These are phyloP conservation scores for Curvularia eragrostidis DNA, from an alignment of 2,329 filamentous ascomycete genomes.

Conservation along the genomic window DNA sequence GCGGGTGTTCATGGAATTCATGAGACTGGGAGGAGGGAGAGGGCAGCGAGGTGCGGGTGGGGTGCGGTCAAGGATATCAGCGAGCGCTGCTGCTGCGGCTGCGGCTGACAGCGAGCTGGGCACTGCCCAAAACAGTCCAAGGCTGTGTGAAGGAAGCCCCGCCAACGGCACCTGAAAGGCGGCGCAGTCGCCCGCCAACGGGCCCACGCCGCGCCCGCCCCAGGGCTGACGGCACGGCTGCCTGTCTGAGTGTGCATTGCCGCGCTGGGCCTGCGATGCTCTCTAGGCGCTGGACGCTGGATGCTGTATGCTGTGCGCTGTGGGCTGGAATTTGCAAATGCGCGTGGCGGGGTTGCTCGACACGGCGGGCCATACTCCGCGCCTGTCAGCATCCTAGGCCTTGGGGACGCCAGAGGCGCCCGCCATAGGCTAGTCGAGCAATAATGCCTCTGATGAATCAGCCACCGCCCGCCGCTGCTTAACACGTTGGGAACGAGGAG, in stretches of 20 bases:
- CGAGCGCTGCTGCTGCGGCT: conserved; percentile 25
- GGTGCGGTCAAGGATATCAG: conserved; percentile 37
- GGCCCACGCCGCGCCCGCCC: background rate
- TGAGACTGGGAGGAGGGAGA: conserved; percentile 52
- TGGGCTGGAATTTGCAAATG: conserved; percentile 1
- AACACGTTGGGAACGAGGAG: too few relatives aligned
- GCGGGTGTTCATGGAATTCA: conserved; percentile 81
- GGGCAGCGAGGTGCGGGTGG: conserved; percentile 32
- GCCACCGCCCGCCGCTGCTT: background rate
- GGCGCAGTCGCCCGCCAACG: conserved; percentile 22
- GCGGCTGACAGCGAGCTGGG: conserved; percentile 42
- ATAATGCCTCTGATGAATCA: background rate
- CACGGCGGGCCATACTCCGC: conserved; percentile 17
- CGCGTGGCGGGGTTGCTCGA: conserved; percentile 22
- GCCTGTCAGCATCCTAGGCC: conserved; percentile 17
- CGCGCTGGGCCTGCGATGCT: too few relatives aligned
- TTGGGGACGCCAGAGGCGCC: background rate
- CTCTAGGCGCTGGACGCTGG: background rate
- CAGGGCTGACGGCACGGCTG: conserved; percentile 5
- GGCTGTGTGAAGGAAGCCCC: conserved; percentile 26
- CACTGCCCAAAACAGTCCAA: conserved; percentile 23
- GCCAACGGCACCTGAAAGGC: conserved; percentile 21
- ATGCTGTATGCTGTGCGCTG: background rate
- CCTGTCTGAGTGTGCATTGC: too few relatives aligned
- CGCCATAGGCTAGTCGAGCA: background rate